Base-by-base conservation (phyloP, 805 yeast species). In the Cyberlindnera sargentensis region DNA sequence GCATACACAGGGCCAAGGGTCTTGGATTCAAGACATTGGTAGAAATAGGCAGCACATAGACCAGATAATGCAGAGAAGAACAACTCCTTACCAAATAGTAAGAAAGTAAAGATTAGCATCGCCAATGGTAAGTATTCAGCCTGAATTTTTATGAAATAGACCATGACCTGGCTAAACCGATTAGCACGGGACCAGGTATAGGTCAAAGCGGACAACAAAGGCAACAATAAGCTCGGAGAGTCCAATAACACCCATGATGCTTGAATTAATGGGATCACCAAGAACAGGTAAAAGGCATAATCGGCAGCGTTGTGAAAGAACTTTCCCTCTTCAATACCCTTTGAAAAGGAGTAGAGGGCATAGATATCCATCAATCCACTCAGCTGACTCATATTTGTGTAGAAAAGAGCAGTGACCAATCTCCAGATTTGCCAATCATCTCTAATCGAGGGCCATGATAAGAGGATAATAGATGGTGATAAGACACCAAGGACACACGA, bases 101-200 rank as follows among this genome's bases (percentile, higher is more conserved):
- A 59, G 31, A 69, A 56, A 30, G 71, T 57, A 50, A 71, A 70
- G 1, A 73, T 73, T 7, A 71, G 45, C 1, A 69, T 64, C 2
- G 69, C 73, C 4, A 70, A 61, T 5, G 86, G 86, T 42, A 79
- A 59, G 44, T 78, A 67, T 38, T 77, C 75, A 1, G 82, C 84
- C 53, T 76, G 75, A 36, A 80, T 70, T 4, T 80, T 78, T 50
- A 80, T 61, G 46, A 80, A 61, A 54, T 78, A 64, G 47, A 78
- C 72, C 49, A 70, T 73, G 38, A 78, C 77, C 30, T 67, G 66
- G 30, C 73, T 66, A 54, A 71, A 66, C 58, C 77, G 75, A 55
- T 68, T 72, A 2, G 71, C 62, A 32, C 82, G 62, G 23, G 81
- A 73, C 84, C 84, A 80, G 26, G 80, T 70, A 56, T 70, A 79